Evolutionary conservation across 192 early-diverging fungal species (phyloP).

Genomic region (Diversispora epigaea): DNA sequence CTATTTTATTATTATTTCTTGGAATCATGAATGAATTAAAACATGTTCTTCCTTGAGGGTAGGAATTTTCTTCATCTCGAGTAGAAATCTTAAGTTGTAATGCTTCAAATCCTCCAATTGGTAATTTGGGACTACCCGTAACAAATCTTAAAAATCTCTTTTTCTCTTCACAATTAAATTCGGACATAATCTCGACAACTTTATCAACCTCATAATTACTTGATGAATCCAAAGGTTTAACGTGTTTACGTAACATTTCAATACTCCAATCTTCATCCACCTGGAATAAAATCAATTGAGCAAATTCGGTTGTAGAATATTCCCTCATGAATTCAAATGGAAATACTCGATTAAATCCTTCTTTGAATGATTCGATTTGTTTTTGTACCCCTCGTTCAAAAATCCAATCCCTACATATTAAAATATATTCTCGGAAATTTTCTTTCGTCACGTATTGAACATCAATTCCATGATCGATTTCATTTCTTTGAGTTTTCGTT

Average conservation of each 20-base stretch:
- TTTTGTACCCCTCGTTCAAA: conserved; percentile 52
- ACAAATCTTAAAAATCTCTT: conserved; percentile 85
- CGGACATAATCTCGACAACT: conserved; percentile 68
- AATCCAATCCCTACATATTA: not conserved
- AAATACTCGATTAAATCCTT: conserved; percentile 84
- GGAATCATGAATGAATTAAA: not conserved
- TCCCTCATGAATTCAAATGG: conserved; percentile 63
- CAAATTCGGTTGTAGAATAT: conserved; percentile 74
- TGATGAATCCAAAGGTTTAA: conserved; percentile 81
- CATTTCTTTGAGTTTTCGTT: not conserved
- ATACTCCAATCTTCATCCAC: conserved; percentile 74
- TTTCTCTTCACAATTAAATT: conserved; percentile 58
- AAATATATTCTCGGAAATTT: not conserved
- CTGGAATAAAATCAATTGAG: conserved; percentile 62
- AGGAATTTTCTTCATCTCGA: not conserved
- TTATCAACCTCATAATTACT: conserved; percentile 67
- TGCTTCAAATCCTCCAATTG: conserved; percentile 66
- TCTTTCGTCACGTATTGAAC: not conserved
- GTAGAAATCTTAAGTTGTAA: not conserved
- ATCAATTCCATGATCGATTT: not conserved
- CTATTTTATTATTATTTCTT: not conserved
- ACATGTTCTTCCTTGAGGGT: not conserved
- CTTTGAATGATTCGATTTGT: conserved; percentile 76
- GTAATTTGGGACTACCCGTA: conserved; percentile 86
- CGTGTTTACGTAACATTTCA: conserved; percentile 34